phyloP scores from a whole-genome alignment of 352 stramenopile species.

The Phytopythium cucurbitacearum region DNA sequence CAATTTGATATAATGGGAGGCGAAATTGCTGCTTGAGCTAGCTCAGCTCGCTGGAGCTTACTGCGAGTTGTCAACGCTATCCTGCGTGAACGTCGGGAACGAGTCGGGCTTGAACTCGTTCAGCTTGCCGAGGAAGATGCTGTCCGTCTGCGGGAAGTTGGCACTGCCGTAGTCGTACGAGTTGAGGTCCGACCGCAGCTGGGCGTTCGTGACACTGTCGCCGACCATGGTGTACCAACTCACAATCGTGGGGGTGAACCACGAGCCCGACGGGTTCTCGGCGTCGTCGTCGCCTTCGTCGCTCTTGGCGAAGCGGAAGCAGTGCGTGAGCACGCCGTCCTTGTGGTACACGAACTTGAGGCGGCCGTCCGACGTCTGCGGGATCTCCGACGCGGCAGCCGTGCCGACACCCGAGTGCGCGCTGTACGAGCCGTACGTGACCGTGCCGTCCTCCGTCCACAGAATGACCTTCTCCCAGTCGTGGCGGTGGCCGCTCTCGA shows the following conservation, averaged over 20 bases:
- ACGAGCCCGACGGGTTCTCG: constrained; percentile 5
- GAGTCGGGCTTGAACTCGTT: constrained; percentile 1
- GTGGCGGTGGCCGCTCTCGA: constrained; percentile 23
- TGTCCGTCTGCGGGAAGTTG: constrained; percentile 6
- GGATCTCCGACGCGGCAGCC: constrained; percentile 1
- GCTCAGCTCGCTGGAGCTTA: not conserved
- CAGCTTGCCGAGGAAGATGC: constrained; percentile 3
- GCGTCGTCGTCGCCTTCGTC: constrained; percentile 2
- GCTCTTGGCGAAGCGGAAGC: constrained; percentile 10
- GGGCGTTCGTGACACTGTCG: constrained; percentile 8
- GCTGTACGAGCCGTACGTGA: constrained; percentile 3
- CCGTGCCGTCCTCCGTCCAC: constrained; percentile 16
- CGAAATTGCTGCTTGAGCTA: no score
- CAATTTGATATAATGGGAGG: no score
- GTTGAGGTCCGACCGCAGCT: constrained; percentile 6
- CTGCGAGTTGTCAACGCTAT: constrained; percentile 8
- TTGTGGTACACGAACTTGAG: constrained; percentile 17
- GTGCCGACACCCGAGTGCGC: constrained; percentile 7
- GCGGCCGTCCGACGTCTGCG: constrained; percentile 1
- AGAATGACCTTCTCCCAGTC: constrained; percentile 39
- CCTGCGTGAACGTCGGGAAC: constrained; percentile 8
- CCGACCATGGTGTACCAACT: constrained; percentile 19
- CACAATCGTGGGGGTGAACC: constrained; percentile 3
- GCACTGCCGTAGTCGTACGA: constrained; percentile 4
- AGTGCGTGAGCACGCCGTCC: constrained; percentile 3